A percentile compares a stretch with the other conserved stretches of the same genome.
phyloP scores from a whole-genome alignment of 352 stramenopile genomes.

The Globisporangium megalacanthum region DNA sequence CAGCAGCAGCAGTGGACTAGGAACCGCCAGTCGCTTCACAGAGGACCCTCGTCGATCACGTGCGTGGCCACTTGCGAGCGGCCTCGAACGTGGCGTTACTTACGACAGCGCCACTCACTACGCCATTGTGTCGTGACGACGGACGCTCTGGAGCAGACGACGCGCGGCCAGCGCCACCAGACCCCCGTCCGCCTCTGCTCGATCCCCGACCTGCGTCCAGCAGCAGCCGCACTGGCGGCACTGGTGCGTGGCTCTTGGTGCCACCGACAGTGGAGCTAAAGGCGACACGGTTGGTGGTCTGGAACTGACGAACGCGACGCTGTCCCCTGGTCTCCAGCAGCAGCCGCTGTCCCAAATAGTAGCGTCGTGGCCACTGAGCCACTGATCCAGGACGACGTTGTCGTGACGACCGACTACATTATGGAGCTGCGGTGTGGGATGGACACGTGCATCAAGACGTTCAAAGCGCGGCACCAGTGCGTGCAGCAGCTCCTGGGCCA shows the following conservation, averaged over 20 bases:
- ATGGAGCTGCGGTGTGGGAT: conserved; percentile 82
- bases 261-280: neutral
- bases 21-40: conserved; percentile 3
- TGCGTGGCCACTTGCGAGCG: neutral
- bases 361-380: neutral
- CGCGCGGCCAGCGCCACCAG: conserved; percentile 2
- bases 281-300: neutral
- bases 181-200: neutral
- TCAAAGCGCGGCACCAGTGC: conserved; percentile 61
- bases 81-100: neutral
- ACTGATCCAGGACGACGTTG: conserved; percentile 7
- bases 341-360: neutral
- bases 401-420: conserved; percentile 61
- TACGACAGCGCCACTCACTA: neutral
- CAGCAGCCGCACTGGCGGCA: neutral
- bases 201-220: conserved; percentile 1
- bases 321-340: neutral
- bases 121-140: neutral
- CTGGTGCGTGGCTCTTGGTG: neutral
- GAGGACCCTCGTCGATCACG: conserved; percentile 18
- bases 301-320: neutral
- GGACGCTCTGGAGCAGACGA: conserved; percentile 6
- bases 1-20: neutral
- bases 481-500: conserved; percentile 60
- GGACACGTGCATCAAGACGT: conserved; percentile 76